Evolutionary conservation across 2,329 filamentous ascomycete genomes (phyloP).

Genomic region (Penicillium sp.): DNA sequence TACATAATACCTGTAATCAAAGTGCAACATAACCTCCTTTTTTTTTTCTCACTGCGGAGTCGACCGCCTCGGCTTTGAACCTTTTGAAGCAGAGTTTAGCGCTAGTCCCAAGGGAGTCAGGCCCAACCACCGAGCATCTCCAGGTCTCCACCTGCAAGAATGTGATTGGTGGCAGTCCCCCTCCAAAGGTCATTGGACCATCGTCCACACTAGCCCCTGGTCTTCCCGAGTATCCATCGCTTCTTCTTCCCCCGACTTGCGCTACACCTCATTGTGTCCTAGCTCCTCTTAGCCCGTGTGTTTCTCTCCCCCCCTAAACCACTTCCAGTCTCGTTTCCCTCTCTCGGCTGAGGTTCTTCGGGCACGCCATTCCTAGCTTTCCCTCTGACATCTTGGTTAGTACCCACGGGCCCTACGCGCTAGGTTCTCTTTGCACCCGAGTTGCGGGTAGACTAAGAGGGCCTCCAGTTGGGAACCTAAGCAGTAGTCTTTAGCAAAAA

Average conservation of each 20-base stretch:
- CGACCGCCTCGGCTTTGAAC: conserved; percentile 26
- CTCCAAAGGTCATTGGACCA: no score
- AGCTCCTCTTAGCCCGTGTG: conserved; percentile 28
- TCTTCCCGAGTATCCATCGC: conserved; percentile 30
- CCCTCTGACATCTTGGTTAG: conserved; percentile 32
- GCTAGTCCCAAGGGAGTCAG: conserved; percentile 8
- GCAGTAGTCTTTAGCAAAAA: conserved; percentile 16
- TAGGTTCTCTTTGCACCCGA: conserved; percentile 38
- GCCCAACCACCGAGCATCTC: conserved; percentile 10
- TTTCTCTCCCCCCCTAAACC: conserved; percentile 7
- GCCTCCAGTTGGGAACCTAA: conserved; percentile 21
- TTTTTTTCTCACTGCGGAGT: conserved; percentile 21
- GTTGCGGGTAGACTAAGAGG: conserved; percentile 38
- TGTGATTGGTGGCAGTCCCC: no score
- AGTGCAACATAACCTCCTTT: conserved; percentile 12
- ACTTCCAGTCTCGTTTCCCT: conserved; percentile 14
- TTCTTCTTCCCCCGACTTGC: conserved; percentile 37
- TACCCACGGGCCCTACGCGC: conserved; percentile 34
- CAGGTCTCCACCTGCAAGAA: conserved; percentile 2
- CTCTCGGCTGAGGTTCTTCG: conserved; percentile 33
- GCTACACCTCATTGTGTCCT: conserved; percentile 36
- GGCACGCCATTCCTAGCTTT: conserved; percentile 34
- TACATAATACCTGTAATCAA: conserved; percentile 8
- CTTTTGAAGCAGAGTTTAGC: conserved; percentile 12
- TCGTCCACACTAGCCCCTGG: conserved; percentile 27